Base-by-base conservation (phyloP, 495 filamentous ascomycete species). In the Xylaria grammica region DNA sequence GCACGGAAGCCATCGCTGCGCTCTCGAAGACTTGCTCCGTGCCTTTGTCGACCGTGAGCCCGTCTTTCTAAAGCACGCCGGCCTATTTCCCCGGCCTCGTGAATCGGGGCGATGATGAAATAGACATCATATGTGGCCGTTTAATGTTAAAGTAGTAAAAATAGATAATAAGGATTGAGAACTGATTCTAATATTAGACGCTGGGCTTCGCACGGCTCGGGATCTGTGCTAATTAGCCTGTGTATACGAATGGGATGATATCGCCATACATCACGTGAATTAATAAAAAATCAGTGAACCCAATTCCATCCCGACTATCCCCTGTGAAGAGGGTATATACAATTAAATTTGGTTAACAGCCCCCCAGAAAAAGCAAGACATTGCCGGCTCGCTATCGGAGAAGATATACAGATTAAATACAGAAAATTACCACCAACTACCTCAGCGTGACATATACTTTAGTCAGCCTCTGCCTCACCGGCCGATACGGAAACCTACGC, bases 21-120 rank as follows among this genome's bases (percentile, higher is more conserved):
- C 53, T 75, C 22, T 65, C 58, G 44, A 58, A 60, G 22, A 74
- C 67, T 44, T 76, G 74, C 57, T 60, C 65, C 0, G 57, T 69
- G 13, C 34, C 62, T 15, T 40, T 66, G 62, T 72, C 73, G 3
- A 66, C 69, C 27, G 45, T 59, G 5, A 70, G 60, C 26, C 69
- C 73, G 22, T 66, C 65, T 48, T 74, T 64, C 15, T 57, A 26
- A 27, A n/a, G 24, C 11, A 5, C 34, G 15, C 7, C 29, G 26
- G 34, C 7, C 34, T 1, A 11, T 19, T 24, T 8, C 52, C 52
- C 15, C 4, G 17, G 29, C 22, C 22, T 58, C 40, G 11, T n/a
- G 17, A 34, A 11, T 55, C 4, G 34, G 20, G 19, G 51, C 10
- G 20, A 8, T 20, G 36, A 13, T 46, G 55, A 29, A 34, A n/a